Evolutionary conservation across 2,329 filamentous ascomycete species (phyloP).

Genomic region (Hymenoscyphus repandus): DNA sequence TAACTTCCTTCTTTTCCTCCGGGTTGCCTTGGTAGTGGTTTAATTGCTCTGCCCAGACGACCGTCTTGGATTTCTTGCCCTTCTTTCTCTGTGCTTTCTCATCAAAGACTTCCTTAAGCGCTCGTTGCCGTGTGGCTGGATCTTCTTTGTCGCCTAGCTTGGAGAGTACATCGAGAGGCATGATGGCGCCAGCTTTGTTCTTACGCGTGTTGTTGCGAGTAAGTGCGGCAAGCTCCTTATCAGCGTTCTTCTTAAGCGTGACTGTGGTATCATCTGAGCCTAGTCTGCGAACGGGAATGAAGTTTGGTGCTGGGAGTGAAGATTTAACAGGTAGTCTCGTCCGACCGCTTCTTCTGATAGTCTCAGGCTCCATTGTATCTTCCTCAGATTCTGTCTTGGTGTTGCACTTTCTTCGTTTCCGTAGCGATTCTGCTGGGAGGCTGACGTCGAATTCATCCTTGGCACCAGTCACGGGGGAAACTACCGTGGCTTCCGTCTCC

Average conservation of each 20-base stretch:
- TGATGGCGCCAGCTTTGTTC: slow-evolving; percentile 38
- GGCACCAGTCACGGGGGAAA: not conserved
- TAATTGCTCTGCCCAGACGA: slow-evolving; percentile 30
- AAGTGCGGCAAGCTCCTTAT: slow-evolving; percentile 38
- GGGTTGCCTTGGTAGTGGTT: slow-evolving; percentile 26
- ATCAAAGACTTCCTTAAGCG: slow-evolving; percentile 32
- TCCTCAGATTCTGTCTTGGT: slow-evolving; percentile 13
- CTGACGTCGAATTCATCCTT: slow-evolving; percentile 24
- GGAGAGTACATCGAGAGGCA: slow-evolving; percentile 26
- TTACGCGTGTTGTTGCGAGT: slow-evolving; percentile 41
- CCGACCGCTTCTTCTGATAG: slow-evolving; percentile 28
- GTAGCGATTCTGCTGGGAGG: slow-evolving; percentile 11
- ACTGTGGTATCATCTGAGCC: slow-evolving; percentile 25
- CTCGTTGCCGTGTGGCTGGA: slow-evolving; percentile 32
- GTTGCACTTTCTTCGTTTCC: slow-evolving; percentile 18
- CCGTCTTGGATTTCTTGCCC: slow-evolving; percentile 25
- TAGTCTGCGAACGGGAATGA: slow-evolving; percentile 29
- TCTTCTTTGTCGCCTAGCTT: slow-evolving; percentile 37
- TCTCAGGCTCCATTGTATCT: slow-evolving; percentile 16
- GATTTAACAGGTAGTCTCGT: slow-evolving; percentile 28
- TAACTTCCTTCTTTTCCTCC: slow-evolving; percentile 20
- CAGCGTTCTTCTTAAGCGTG: slow-evolving; percentile 32
- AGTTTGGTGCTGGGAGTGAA: slow-evolving; percentile 23
- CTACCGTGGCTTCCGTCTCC: not conserved
- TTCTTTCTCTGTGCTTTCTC: slow-evolving; percentile 29